Percentiles rank a stretch among this genome's conserved stretches.
Evolutionary conservation across 2,329 filamentous ascomycete genomes (phyloP).

Genomic region (Bipolaris gigantea): DNA sequence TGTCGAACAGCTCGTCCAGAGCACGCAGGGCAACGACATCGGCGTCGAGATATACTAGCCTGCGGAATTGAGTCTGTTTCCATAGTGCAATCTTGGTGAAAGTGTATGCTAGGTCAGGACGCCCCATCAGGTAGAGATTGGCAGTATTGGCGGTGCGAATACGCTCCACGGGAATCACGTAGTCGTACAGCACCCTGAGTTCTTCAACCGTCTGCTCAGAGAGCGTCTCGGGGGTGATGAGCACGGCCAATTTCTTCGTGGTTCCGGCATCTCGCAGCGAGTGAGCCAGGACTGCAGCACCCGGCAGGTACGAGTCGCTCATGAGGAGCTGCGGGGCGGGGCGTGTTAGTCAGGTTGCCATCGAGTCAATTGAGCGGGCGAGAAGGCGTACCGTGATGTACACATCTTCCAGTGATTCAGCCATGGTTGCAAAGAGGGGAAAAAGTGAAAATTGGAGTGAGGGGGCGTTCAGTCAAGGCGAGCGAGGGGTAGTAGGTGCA

Average conservation of each 20-base stretch:
- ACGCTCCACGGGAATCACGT: constrained; percentile 80
- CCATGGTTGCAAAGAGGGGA: constrained; percentile 29
- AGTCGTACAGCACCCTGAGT: constrained; percentile 83
- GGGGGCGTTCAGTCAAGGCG: neutral
- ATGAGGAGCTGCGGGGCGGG: constrained; percentile 72
- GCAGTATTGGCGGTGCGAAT: constrained; percentile 75
- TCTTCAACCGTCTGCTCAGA: constrained; percentile 74
- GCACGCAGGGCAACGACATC: constrained; percentile 90
- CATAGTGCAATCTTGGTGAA: constrained; percentile 97
- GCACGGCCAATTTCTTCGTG: constrained; percentile 78
- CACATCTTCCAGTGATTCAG: constrained; percentile 56
- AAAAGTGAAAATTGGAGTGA: constrained; percentile 2
- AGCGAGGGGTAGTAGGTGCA: neutral
- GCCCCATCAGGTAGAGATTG: constrained; percentile 90
- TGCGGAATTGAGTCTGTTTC: constrained; percentile 86
- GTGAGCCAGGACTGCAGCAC: constrained; percentile 90
- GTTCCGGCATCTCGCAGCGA: constrained; percentile 90
- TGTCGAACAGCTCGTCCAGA: constrained; percentile 86
- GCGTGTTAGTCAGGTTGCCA: constrained; percentile 30
- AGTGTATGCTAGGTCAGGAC: constrained; percentile 83
- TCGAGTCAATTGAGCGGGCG: constrained; percentile 10
- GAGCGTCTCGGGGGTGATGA: constrained; percentile 80
- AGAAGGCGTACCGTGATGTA: constrained; percentile 63
- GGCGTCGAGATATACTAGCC: constrained; percentile 92
- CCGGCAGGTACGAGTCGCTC: constrained; percentile 90